phyloP scores from a whole-genome alignment of 139 green algal species.

The Dunaliella sp. region DNA sequence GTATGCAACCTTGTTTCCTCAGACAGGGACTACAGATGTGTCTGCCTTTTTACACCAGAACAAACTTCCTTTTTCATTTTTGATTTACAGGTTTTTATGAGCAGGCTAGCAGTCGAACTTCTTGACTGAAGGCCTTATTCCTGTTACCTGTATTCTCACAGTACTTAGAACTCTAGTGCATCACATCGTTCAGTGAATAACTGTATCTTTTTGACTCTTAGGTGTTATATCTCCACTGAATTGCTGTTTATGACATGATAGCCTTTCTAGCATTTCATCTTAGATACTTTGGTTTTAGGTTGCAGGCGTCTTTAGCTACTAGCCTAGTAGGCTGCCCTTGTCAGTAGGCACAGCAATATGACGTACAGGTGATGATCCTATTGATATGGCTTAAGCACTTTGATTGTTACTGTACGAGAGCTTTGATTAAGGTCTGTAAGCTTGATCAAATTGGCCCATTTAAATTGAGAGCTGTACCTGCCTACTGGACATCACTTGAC shows the following conservation, averaged over 20 bases:
- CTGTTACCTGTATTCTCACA: no score
- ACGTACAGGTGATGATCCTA: no score
- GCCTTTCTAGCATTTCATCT: no score
- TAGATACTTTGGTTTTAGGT: not conserved
- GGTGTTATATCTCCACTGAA: no score
- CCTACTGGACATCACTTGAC: no score
- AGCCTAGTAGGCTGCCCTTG: not conserved
- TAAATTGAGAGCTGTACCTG: not conserved
- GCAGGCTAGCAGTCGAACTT: not conserved
- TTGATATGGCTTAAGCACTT: no score
- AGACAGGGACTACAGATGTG: not conserved
- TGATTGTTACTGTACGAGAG: no score
- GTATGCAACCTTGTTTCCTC: not conserved
- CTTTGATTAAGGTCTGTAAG: not conserved
- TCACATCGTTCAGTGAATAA: no score
- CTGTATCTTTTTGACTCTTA: no score
- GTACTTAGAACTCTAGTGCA: no score
- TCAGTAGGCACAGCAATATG: not conserved
- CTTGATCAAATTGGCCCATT: not conserved
- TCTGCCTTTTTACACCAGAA: no score
- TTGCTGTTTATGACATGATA: no score
- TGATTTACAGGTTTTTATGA: not conserved
- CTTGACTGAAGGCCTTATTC: not conserved
- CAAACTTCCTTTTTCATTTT: not conserved
- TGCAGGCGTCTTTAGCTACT: not conserved